These are phyloP conservation scores for Botryotinia narcissicola DNA, from an alignment of 2,329 filamentous ascomycete species.

Conservation along the genomic window DNA sequence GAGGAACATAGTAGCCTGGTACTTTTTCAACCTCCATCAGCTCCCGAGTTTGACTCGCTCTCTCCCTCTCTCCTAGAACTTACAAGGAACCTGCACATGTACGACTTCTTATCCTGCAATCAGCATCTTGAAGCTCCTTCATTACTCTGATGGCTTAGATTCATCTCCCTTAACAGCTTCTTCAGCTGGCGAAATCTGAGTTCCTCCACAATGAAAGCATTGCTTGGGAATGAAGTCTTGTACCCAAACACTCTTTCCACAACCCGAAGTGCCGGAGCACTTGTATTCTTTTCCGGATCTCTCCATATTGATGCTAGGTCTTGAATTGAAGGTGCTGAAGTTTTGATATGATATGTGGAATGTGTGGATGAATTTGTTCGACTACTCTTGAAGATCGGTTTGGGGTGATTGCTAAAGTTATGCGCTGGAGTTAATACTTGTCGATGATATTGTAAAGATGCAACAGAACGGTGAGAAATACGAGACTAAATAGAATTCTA, in stretches of 20 bases:
- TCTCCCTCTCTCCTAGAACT: background rate
- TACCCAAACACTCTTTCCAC: background rate
- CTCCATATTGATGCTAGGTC: background rate
- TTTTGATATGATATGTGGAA: background rate
- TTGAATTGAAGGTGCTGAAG: background rate
- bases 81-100: background rate
- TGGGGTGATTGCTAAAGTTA: background rate
- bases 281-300: background rate
- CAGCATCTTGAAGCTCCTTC: too few relatives aligned
- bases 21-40: too few relatives aligned
- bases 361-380: background rate
- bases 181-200: background rate
- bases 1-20: background rate
- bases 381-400: background rate
- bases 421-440: background rate
- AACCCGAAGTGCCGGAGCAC: background rate
- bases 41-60: background rate
- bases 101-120: background rate
- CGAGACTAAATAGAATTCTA: background rate
- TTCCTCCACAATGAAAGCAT: background rate
- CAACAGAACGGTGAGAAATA: background rate
- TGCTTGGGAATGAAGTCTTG: background rate
- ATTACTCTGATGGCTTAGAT: too few relatives aligned
- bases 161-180: background rate
- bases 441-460: background rate